These are phyloP conservation scores for Pseudogymnoascus sp. DNA, from an alignment of 2,329 filamentous ascomycete species.

Conservation along the genomic window DNA sequence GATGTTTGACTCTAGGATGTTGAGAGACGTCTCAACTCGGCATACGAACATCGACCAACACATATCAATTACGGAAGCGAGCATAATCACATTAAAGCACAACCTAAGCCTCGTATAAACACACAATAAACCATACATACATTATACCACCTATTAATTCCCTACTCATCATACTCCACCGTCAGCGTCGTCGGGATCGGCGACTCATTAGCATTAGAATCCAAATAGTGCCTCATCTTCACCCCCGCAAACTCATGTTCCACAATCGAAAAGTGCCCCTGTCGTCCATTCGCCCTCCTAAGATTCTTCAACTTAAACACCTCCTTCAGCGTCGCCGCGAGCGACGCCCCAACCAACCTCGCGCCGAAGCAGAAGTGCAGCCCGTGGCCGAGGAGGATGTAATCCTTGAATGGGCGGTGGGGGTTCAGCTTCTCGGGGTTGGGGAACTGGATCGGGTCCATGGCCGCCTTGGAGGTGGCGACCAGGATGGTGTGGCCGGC, in stretches of 20 bases:
- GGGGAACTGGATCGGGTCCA: constrained; percentile 35
- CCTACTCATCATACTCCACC: constrained; percentile 35
- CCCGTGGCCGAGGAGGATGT: constrained; percentile 34
- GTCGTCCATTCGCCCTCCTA: constrained; percentile 31
- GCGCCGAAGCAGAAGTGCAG: constrained; percentile 36
- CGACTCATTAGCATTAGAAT: constrained; percentile 39
- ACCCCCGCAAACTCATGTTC: constrained; percentile 41
- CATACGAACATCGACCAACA: background rate
- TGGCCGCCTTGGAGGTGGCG: constrained; percentile 36
- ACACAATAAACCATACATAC: constrained; percentile 7
- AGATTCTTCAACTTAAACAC: constrained; percentile 39
- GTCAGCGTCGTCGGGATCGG: constrained; percentile 38
- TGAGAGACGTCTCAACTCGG: background rate
- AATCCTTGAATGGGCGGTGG: constrained; percentile 33
- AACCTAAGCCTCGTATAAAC: background rate
- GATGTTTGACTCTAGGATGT: background rate
- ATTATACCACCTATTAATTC: constrained; percentile 10
- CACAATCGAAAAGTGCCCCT: constrained; percentile 36
- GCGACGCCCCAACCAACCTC: constrained; percentile 31
- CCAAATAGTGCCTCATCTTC: constrained; percentile 41
- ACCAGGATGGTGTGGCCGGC: constrained; percentile 37
- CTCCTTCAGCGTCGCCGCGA: constrained; percentile 37
- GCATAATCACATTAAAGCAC: background rate
- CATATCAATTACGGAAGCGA: background rate
- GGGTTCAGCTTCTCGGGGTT: constrained; percentile 37